Conservation (phyloP, 2,329 filamentous ascomycete genomes). For the Aurifilum marmelostoma region DNA sequence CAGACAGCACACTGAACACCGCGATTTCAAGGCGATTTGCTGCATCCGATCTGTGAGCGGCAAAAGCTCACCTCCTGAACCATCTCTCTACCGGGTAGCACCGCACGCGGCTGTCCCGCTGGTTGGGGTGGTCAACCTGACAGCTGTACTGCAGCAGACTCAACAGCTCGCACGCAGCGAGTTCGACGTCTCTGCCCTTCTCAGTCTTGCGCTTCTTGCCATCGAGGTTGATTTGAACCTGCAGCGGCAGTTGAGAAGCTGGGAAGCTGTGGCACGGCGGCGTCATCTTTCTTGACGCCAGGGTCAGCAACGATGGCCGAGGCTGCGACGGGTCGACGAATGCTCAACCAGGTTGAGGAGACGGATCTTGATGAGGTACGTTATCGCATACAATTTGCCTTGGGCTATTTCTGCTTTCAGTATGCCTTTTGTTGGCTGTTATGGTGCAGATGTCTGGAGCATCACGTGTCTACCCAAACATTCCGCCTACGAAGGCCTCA, state of each 20-base stretch:
- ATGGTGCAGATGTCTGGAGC: constrained; percentile 16
- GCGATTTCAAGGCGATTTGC: not conserved
- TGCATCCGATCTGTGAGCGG: not conserved
- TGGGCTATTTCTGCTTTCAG: not conserved
- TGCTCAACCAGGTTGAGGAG: constrained; percentile 61
- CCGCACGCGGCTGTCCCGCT: constrained; percentile 50
- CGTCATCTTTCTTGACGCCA: constrained; percentile 49
- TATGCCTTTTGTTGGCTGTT: not conserved
- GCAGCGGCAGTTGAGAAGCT: constrained; percentile 52
- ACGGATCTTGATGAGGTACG: constrained; percentile 62
- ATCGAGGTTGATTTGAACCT: constrained; percentile 51
- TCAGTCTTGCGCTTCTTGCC: constrained; percentile 58
- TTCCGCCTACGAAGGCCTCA: constrained; percentile 4
- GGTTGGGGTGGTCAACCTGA: constrained; percentile 52
- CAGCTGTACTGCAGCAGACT: constrained; percentile 66
- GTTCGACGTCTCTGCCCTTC: constrained; percentile 47
- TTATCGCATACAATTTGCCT: constrained; percentile 2
- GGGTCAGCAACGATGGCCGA: constrained; percentile 38
- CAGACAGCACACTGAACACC: not conserved
- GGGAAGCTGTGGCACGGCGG: constrained; percentile 61
- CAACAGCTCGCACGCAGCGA: constrained; percentile 59
- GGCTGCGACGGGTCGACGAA: constrained; percentile 48
- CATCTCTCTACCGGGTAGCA: constrained; percentile 63
- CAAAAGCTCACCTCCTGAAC: constrained; percentile 59
- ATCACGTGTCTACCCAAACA: constrained; percentile 21